Conservation (phyloP, 805 yeast species). For the Phaffomyces opuntiae region DNA sequence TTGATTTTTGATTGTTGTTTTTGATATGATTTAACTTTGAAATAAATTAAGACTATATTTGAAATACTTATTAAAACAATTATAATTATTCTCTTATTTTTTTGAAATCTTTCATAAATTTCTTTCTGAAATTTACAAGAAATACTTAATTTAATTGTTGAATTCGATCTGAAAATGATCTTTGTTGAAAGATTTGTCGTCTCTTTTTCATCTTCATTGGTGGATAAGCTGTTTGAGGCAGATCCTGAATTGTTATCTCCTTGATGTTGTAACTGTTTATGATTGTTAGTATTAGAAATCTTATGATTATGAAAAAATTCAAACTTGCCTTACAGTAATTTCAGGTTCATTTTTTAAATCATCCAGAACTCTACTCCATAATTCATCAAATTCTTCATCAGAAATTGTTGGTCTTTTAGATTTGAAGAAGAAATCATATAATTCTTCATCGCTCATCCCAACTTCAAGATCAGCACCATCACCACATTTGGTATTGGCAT, state of each 20-base stretch:
- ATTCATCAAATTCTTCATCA: constrained; percentile 62
- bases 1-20: constrained; percentile 36
- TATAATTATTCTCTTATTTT: constrained; percentile 18
- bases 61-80: constrained; percentile 9
- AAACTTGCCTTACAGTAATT: constrained; percentile 73
- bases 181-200: constrained; percentile 28
- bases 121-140: constrained; percentile 51
- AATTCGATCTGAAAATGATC: constrained; percentile 62
- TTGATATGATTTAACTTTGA: constrained; percentile 31
- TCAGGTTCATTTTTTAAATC: constrained; percentile 63
- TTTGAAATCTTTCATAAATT: constrained; percentile 31
- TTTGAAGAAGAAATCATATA: constrained; percentile 43
- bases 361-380: constrained; percentile 60
- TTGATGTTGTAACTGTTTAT: constrained; percentile 19
- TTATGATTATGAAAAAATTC: constrained; percentile 12
- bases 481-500: constrained; percentile 61
- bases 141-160: constrained; percentile 54
- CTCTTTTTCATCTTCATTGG: constrained; percentile 32
- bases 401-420: constrained; percentile 28
- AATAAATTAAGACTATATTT: constrained; percentile 21
- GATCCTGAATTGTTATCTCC: constrained; percentile 33
- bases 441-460: constrained; percentile 43
- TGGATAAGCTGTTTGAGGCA: constrained; percentile 29
- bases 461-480: constrained; percentile 40
- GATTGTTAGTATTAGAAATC: constrained; percentile 17